Conservation (phyloP, 1,284 basidiomycete genomes). For the Apiotrichum gamsii region DNA sequence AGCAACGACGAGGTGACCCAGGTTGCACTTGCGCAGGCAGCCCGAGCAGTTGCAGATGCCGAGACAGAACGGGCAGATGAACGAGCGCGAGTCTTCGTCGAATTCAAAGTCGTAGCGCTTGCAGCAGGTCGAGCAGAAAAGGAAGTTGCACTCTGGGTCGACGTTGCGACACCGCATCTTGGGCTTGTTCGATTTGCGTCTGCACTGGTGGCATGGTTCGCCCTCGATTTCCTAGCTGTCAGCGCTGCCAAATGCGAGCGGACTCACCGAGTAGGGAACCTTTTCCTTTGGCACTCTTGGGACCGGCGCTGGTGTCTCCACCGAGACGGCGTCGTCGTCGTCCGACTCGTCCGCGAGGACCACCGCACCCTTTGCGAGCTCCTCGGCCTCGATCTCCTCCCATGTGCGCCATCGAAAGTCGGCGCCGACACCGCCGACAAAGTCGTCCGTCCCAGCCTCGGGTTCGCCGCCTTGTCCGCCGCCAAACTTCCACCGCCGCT, state of each 20-base stretch:
- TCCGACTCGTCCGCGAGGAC: neutral
- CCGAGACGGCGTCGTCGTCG: neutral
- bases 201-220: conserved; percentile 42
- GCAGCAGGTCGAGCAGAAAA: conserved; percentile 40
- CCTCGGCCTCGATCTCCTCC: neutral
- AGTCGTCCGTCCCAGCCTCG: conserved; percentile 15
- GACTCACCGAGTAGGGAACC: conserved; percentile 23
- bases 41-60: conserved; percentile 38
- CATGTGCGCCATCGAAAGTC: conserved; percentile 9
- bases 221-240: conserved; percentile 21
- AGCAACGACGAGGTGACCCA: conserved; percentile 28
- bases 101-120: conserved; percentile 42
- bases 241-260: neutral
- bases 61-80: conserved; percentile 42
- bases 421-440: conserved; percentile 23
- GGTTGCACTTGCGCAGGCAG: conserved; percentile 33
- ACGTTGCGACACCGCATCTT: conserved; percentile 43
- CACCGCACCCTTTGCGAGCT: too few relatives aligned
- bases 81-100: conserved; percentile 36
- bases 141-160: conserved; percentile 26
- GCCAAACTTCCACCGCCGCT: conserved; percentile 30
- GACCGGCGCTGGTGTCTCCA: neutral
- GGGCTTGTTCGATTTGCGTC: conserved; percentile 30
- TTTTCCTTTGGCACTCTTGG: neutral
- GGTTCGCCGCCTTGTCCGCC: conserved; percentile 15